These are phyloP conservation scores for Musa troglodytarum DNA, from an alignment of 176 grass and related monocot species.

Conservation along the genomic window DNA sequence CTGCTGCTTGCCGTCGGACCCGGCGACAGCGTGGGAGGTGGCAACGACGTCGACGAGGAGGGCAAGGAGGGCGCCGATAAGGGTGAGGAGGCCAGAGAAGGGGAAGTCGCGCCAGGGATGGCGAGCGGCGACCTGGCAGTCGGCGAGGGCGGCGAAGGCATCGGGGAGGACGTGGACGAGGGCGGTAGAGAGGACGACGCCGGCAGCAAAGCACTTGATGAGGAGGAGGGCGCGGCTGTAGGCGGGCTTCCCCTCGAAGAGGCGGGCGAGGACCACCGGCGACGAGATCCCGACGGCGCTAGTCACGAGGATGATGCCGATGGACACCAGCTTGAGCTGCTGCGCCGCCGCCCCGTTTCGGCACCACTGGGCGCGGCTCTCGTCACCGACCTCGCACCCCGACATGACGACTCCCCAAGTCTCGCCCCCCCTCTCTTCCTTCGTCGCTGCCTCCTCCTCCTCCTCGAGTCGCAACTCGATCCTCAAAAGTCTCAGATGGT, in stretches of 20 bases:
- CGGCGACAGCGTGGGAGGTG: constrained; percentile 45
- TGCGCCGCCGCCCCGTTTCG: constrained; percentile 36
- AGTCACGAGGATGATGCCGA: constrained; percentile 51
- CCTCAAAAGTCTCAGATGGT: too few species aligned
- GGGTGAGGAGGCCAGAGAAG: constrained; percentile 70
- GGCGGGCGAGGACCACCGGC: constrained; percentile 62
- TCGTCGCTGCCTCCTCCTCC: not conserved
- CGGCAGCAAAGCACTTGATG: constrained; percentile 95
- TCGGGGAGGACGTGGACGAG: constrained; percentile 97
- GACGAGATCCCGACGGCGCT: constrained; percentile 26
- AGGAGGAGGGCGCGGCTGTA: constrained; percentile 66
- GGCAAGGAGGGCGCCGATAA: constrained; percentile 77
- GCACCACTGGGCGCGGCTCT: constrained; percentile 19
- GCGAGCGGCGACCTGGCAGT: constrained; percentile 58
- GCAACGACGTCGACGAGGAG: constrained; percentile 88
- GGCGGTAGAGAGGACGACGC: constrained; percentile 91
- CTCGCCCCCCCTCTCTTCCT: not conserved
- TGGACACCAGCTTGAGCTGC: constrained; percentile 58
- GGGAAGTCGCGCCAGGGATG: constrained; percentile 75
- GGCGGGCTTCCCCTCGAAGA: constrained; percentile 36
- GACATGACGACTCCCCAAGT: not conserved
- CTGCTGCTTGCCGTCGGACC: constrained; percentile 3
- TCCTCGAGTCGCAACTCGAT: too few species aligned
- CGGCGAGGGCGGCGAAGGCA: constrained; percentile 59
- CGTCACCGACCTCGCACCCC: constrained; percentile 37